A percentile compares a stretch with the other conserved stretches of the same genome.
phyloP scores from a whole-genome alignment of 179 eudicot species.

The Actinidia polygama region DNA sequence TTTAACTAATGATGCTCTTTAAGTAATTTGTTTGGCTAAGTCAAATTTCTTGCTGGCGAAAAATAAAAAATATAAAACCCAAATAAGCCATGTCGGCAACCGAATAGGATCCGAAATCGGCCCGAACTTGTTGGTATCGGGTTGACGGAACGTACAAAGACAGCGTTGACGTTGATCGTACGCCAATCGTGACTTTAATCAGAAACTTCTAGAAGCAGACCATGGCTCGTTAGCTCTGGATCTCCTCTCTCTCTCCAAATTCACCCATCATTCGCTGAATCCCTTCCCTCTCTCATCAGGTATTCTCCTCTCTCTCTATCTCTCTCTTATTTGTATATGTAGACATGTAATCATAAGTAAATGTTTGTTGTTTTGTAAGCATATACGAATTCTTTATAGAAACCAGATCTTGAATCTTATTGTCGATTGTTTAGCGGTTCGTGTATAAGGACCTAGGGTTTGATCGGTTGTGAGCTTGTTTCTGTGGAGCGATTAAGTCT shows the following conservation, averaged over 20 bases:
- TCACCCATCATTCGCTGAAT: background rate
- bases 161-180: background rate
- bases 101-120: background rate
- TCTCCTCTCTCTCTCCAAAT: background rate
- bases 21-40: too few relatives aligned
- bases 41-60: too few relatives aligned
- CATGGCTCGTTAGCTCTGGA: background rate
- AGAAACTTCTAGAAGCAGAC: constrained; percentile 17
- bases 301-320: background rate
- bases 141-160: constrained; percentile 7
- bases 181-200: constrained; percentile 9
- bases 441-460: background rate
- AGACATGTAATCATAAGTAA: too few relatives aligned
- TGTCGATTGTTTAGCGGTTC: background rate
- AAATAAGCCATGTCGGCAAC: background rate
- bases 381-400: background rate
- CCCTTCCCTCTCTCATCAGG: constrained; percentile 1
- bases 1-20: too few relatives aligned
- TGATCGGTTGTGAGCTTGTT: background rate
- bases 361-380: background rate
- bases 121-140: background rate
- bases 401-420: constrained; percentile 7
- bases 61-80: background rate
- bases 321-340: background rate
- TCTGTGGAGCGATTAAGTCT: background rate